Conservation (phyloP, 257 asterid genomes). For the Thymus quinquecostatus region DNA sequence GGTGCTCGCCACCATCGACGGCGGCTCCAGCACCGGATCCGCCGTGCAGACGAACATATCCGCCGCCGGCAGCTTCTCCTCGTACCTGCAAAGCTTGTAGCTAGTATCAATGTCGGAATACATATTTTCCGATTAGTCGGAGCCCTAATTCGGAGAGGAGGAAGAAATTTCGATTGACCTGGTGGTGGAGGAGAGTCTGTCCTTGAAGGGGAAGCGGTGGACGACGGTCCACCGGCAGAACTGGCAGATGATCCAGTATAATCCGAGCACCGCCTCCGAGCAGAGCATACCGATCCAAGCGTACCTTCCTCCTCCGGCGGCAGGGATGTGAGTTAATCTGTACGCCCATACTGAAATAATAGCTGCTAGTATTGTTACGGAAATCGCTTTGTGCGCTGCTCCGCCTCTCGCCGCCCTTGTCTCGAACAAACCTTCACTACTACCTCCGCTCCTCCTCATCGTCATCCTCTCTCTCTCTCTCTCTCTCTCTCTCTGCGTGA, state of each 20-base stretch:
- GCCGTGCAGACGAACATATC: conserved; percentile 62
- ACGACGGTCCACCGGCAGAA: conserved; percentile 60
- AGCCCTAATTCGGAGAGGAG: too few relatives aligned
- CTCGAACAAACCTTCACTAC: conserved; percentile 48
- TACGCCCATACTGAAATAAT: conserved; percentile 45
- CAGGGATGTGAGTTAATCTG: conserved; percentile 52
- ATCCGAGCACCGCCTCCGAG: conserved; percentile 52
- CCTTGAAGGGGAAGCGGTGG: conserved; percentile 49
- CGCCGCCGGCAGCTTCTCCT: conserved; percentile 37
- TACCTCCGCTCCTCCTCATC: not conserved
- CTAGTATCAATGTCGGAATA: too few relatives aligned
- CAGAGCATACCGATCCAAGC: conserved; percentile 61
- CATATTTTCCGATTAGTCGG: too few relatives aligned
- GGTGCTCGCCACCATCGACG: conserved; percentile 43
- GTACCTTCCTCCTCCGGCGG: conserved; percentile 39
- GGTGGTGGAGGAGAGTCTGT: conserved; percentile 38
- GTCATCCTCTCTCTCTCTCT: conserved; percentile 26
- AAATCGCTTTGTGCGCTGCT: conserved; percentile 32
- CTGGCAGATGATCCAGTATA: conserved; percentile 76
- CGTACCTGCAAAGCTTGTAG: conserved; percentile 26
- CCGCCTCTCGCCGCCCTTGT: conserved; percentile 47
- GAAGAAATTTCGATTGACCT: too few relatives aligned
- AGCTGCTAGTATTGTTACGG: conserved; percentile 40
- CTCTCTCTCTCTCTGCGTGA: not conserved
- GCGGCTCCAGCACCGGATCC: conserved; percentile 50